Base-by-base conservation (phyloP, 768 basidiomycete species). In the Macrolepiota dolichaula region DNA sequence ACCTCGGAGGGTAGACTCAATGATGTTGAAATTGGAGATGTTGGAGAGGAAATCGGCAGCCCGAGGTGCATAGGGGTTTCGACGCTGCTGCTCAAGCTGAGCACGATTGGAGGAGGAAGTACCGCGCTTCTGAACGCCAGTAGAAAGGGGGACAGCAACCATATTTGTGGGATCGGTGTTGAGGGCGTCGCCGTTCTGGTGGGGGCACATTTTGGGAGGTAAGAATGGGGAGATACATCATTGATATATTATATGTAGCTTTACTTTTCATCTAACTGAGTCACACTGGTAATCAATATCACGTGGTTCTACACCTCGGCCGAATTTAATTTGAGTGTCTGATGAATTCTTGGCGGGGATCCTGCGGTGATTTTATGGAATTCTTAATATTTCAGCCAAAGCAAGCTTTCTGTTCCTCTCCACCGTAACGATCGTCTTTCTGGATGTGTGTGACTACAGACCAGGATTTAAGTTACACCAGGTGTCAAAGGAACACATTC, bases 1-100 rank as follows among this genome's bases (percentile, higher is more conserved):
- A 94, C 95, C 94, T 85, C 96, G 81, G 61, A 98, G 85, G 3
- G 96, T 98, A 68, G 92, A 94, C 77, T 98, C 95, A 71, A 98
- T 98, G 76, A 97, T 98, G 74, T 88, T 92, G 77, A 94, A 95
- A 78, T 94, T 94, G 50, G 87, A 93, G 68, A 93, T 77, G 72
- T 97, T 97, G 73, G 89, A 95, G 64, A 96, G 77, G 74, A 96
- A 96, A 74, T 96, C 94, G 22, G 91, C 85, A 15, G 92, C 91
- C n/a, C 94, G 85, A 11, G 94, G 88, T 37, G 91, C 94, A 71
- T 96, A 96, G 13, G 92, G 89, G 71, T 94, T 94, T 60, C 77
- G 73, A 19, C 70, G 77, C 61, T 80, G 82, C 54, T 76, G 72
- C 25, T 78, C 72, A 51, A 67, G 63, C 53, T 72, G 66, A 19